These are phyloP conservation scores for Xanthoceras sorbifolium DNA, from an alignment of 345 rosid species.

Conservation along the genomic window DNA sequence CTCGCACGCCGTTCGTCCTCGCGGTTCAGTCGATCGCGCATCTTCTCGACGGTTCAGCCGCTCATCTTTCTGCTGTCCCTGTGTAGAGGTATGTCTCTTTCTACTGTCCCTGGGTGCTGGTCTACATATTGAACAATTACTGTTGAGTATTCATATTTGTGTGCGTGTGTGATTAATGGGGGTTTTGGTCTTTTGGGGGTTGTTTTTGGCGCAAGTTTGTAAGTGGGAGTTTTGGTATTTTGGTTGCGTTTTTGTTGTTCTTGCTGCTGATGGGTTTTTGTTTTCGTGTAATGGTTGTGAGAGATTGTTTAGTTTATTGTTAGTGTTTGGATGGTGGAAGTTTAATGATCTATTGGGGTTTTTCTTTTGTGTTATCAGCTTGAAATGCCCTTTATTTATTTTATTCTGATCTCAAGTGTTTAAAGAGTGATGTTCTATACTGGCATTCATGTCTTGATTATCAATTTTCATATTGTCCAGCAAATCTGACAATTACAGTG, in stretches of 20 bases:
- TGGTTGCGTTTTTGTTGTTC: neutral
- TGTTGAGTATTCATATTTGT: neutral
- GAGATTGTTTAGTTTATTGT: neutral
- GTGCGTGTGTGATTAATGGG: neutral
- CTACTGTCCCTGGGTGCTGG: too few relatives aligned
- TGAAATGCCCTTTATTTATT: neutral
- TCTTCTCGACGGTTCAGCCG: too few relatives aligned
- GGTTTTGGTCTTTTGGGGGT: neutral
- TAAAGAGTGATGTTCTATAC: neutral
- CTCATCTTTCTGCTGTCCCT: too few relatives aligned
- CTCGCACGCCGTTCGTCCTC: too few relatives aligned
- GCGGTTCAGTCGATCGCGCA: too few relatives aligned
- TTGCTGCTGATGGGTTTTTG: neutral
- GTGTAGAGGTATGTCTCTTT: too few relatives aligned
- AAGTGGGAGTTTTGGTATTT: neutral
- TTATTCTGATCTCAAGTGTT: neutral
- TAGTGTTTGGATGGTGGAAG: neutral
- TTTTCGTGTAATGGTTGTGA: neutral
- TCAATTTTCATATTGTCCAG: neutral
- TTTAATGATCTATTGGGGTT: constrained; percentile 1
- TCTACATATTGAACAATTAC: too few relatives aligned
- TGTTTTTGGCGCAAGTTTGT: neutral
- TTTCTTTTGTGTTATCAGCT: neutral
- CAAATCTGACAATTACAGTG: neutral
- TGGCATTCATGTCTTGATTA: neutral